Evolutionary conservation across 225 moss, liverwort and hornwort genomes (phyloP), one percentile per base, ranked within the genome.

Genomic region (Sphagnum contortum): DNA sequence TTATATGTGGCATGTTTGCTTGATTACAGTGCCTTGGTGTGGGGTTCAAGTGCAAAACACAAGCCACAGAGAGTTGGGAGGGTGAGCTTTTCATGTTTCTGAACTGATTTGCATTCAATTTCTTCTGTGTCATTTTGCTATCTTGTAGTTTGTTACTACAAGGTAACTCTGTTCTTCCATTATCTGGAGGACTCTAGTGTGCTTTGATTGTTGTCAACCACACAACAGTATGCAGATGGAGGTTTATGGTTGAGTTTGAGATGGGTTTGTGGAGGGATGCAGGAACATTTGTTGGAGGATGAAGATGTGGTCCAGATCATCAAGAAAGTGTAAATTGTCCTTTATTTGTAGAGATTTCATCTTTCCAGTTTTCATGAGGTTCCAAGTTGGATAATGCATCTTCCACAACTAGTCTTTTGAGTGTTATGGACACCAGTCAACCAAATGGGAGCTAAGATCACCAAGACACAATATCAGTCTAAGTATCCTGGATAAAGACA

Each of bases 41-140:
- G 91, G 94, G 94, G 94, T 61, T 94, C 94, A n/a, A 91, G 91
- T 81, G 94, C 94, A 4, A 94, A 94, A 68, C 89, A 94, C 55
- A 94, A 94, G 70, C 89, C 91, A 45, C 87, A 94, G 74, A 83
- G 89, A 77, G 91, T 94, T 62, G 91, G 91, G 53, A 94, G 83
- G 80, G 86, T 86, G 58, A 76, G 74, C 45, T 51, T 73, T 48
- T 44, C 5, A 57, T 10, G 59, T 8, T 29, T 29, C 29, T 29
- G 0, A 29, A 29, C 29, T 29, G 29, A 29, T 29, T 29, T 29
- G 29, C 1, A 1, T 29, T 29, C 29, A 29, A 29, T n/a, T 58
- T 49, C 4, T 48, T 60, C 29, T 47, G 47, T 57, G 8, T 9
- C 5, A 11, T 47, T 11, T 9, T 49, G 12, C 49, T 12, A 45